Percentiles rank a stretch among this genome's conserved stretches.
phyloP scores from a whole-genome alignment of 2,329 filamentous ascomycete species.

The Fusarium oligoseptatum region DNA sequence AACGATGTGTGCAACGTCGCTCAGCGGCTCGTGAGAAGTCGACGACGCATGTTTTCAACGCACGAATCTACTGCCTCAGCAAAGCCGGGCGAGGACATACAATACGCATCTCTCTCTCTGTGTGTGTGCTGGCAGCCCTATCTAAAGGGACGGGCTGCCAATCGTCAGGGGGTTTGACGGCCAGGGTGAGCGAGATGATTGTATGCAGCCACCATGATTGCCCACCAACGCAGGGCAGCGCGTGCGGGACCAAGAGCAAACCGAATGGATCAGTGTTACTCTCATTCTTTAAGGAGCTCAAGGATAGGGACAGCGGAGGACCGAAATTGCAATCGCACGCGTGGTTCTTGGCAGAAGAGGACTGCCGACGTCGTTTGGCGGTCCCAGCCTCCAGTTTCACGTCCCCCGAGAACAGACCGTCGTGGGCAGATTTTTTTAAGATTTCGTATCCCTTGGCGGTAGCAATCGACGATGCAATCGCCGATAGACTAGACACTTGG shows the following conservation, averaged over 20 bases:
- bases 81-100: slow-evolving; percentile 11
- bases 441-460: slow-evolving; percentile 29
- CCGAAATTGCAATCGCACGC: slow-evolving; percentile 23
- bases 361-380: neutral
- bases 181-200: slow-evolving; percentile 45
- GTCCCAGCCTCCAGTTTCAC: slow-evolving; percentile 17
- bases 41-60: slow-evolving; percentile 9
- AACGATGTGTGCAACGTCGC: slow-evolving; percentile 36
- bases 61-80: neutral
- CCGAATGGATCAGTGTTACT: slow-evolving; percentile 15
- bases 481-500: slow-evolving; percentile 28
- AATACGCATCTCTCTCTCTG: slow-evolving; percentile 5
- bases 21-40: slow-evolving; percentile 39
- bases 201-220: slow-evolving; percentile 22
- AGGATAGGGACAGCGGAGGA: slow-evolving; percentile 18
- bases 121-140: slow-evolving; percentile 37
- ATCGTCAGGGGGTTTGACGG: slow-evolving; percentile 21
- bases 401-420: slow-evolving; percentile 27
- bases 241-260: slow-evolving; percentile 6
- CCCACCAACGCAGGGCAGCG: slow-evolving; percentile 7
- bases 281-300: slow-evolving; percentile 9
- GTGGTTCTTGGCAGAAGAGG: neutral
- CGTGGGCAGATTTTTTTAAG: slow-evolving; percentile 27
- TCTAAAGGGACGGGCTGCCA: slow-evolving; percentile 20
- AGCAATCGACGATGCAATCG: slow-evolving; percentile 30